phyloP scores from a whole-genome alignment of 163 green algal genomes.

The Prototheca cutis region DNA sequence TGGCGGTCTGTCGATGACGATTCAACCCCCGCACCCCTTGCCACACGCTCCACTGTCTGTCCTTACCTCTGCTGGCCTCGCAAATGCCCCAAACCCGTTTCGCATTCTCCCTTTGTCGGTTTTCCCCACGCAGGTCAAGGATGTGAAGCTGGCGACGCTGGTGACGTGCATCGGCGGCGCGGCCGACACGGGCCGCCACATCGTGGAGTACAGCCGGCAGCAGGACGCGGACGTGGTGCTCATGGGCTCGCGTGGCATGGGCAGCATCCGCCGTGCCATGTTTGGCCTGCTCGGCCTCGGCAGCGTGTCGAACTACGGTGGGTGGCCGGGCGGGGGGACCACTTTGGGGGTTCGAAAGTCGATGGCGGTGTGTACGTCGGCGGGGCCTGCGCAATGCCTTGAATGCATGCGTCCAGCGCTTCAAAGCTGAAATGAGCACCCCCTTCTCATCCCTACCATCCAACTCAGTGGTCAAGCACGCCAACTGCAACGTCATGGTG shows the following conservation, averaged over 20 bases:
- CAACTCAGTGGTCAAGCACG: slow-evolving; percentile 1
- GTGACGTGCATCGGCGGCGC: slow-evolving; percentile 21
- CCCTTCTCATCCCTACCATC: background rate
- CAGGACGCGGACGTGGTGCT: slow-evolving; percentile 27
- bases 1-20: no score
- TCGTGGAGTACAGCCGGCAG: slow-evolving; percentile 12
- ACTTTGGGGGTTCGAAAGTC: no score
- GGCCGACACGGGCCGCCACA: slow-evolving; percentile 21
- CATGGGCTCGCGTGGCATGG: slow-evolving; percentile 23
- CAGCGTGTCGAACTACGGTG: slow-evolving; percentile 17
- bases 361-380: no score
- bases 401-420: no score
- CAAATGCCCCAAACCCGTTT: no score
- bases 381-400: no score
- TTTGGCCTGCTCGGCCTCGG: slow-evolving; percentile 25
- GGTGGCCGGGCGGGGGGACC: no score
- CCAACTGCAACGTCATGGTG: slow-evolving; percentile 7
- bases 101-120: background rate
- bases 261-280: slow-evolving; percentile 6
- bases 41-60: no score
- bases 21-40: no score
- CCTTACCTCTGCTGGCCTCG: no score
- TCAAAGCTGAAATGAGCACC: background rate
- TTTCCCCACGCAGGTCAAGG: background rate
- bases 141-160: slow-evolving; percentile 16